Evolutionary conservation across 495 filamentous ascomycete species (phyloP), one percentile per base, ranked within the genome.

Genomic region (Penicillium simplicissimum): DNA sequence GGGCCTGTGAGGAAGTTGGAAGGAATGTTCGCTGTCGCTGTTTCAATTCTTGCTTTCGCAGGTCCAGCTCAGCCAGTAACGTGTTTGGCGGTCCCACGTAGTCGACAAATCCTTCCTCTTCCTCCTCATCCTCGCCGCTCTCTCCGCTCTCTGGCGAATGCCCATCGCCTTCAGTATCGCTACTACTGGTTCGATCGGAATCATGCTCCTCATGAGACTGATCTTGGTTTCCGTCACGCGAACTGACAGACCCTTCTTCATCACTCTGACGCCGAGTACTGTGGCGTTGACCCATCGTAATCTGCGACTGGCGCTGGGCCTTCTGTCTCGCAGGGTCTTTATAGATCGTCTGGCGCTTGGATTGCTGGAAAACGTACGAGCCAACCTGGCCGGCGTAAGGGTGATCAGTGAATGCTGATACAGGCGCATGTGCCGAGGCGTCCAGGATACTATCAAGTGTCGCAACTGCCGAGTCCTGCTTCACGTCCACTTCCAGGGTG

Each of bases 381-480:
- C 89, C 88, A 15, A 88, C 69, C 36, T 85, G 84, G 14, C 93
- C 94, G 33, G 88, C 90, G 60, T 90, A 90, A 10, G 90, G 88
- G 73, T 98, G 95, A 69, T 98, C 93, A 0, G 92, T 97, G 67
- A 97, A 98, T 52, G 95, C 95, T 45, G 82, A 91, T 45, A 96
- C 91, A n/a, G 95, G 95, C 2, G 96, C 95, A 60, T 82, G 83
- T 3, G 92, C 90, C 5, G 95, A 96, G n/a, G 95, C 95, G 73
- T 97, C 91, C 10, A 98, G 82, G 47, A 98, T 95, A 67, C 87
- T 95, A 58, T 98, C 95, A 9, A 98, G 81, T 0, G 94, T 97
- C 36, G 85, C 88, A 63, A 92, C 92, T 15, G 93, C 91, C 49
- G 93, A 96, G 13, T 88, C 85, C 40, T 87, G 85, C 71, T 89